Percentiles rank a stretch among this genome's conserved stretches.
Evolutionary conservation across 2,329 filamentous ascomycete species (phyloP).

Genomic region (Talaromyces sp.): DNA sequence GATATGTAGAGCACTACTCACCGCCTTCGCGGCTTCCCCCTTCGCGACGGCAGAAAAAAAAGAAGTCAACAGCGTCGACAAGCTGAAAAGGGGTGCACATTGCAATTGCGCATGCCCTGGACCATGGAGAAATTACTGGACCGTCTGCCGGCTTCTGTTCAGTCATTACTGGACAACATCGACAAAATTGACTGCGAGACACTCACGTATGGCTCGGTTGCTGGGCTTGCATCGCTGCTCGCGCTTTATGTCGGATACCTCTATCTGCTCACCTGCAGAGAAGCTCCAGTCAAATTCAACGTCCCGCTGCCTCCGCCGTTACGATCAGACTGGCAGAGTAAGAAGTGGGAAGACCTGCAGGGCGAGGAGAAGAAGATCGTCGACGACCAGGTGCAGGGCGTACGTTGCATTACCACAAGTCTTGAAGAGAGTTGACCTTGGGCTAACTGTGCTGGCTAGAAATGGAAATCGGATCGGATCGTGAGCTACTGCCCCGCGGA

Average conservation of each 20-base stretch:
- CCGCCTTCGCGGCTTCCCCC: not conserved
- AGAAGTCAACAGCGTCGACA: not conserved
- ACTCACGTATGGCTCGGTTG: conserved; percentile 23
- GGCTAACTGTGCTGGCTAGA: conserved; percentile 19
- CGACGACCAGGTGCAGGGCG: conserved; percentile 34
- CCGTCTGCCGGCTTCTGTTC: conserved; percentile 16
- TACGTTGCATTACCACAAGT: conserved; percentile 18
- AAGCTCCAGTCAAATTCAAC: conserved; percentile 33
- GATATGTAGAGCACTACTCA: not conserved
- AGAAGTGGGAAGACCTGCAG: conserved; percentile 31
- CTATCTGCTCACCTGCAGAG: conserved; percentile 23
- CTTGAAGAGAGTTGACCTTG: not conserved
- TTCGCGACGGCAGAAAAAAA: not conserved
- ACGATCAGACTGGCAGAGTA: conserved; percentile 23
- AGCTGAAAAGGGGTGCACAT: not conserved
- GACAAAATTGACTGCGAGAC: conserved; percentile 16
- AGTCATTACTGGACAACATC: conserved; percentile 16
- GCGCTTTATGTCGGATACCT: conserved; percentile 28
- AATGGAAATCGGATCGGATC: conserved; percentile 35
- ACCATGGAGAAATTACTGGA: conserved; percentile 8
- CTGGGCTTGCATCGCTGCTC: conserved; percentile 22
- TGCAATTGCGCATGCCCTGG: not conserved
- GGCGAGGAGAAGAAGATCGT: conserved; percentile 30
- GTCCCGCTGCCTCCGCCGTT: conserved; percentile 34
- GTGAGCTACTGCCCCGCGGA: conserved; percentile 69